These are phyloP conservation scores for Paragyromitra xinjiangensis DNA, from an alignment of 495 filamentous ascomycete genomes.

Conservation along the genomic window DNA sequence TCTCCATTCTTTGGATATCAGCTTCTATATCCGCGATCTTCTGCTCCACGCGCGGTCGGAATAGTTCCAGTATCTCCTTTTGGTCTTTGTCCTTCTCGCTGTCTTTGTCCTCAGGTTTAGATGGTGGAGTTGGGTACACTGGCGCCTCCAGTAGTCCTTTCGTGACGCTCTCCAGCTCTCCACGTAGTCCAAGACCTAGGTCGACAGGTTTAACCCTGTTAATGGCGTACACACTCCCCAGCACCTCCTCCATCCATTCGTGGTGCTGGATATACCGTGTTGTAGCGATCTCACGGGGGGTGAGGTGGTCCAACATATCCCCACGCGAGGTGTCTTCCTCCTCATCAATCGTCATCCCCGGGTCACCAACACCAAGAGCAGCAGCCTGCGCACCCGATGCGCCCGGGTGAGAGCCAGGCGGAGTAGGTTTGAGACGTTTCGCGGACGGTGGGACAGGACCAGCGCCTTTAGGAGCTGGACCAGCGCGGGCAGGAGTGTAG, in stretches of 20 bases:
- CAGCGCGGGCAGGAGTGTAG: constrained; percentile 43
- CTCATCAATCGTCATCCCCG: constrained; percentile 75
- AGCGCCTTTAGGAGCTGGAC: constrained; percentile 22
- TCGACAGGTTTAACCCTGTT: constrained; percentile 86
- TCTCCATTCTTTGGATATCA: constrained; percentile 84
- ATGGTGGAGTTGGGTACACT: constrained; percentile 68
- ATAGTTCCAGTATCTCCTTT: constrained; percentile 72
- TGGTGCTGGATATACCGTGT: constrained; percentile 91
- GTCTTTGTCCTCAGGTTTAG: constrained; percentile 58
- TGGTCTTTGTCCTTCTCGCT: constrained; percentile 67
- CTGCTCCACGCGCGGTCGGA: constrained; percentile 74
- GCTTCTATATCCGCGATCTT: constrained; percentile 72
- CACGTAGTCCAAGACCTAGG: constrained; percentile 84
- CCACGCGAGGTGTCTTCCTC: constrained; percentile 86
- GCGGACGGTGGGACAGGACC: constrained; percentile 47
- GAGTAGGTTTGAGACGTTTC: constrained; percentile 51
- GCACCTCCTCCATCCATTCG: constrained; percentile 98
- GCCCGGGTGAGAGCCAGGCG: constrained; percentile 22
- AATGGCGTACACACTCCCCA: constrained; percentile 83
- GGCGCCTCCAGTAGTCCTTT: constrained; percentile 73
- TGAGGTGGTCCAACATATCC: constrained; percentile 86
- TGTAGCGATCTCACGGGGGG: constrained; percentile 84
- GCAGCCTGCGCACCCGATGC: constrained; percentile 37
- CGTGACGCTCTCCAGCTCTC: constrained; percentile 82
- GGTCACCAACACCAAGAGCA: constrained; percentile 49